These are phyloP conservation scores for Aureobasidium sp. DNA, from an alignment of 2,329 filamentous ascomycete genomes.

Conservation along the genomic window DNA sequence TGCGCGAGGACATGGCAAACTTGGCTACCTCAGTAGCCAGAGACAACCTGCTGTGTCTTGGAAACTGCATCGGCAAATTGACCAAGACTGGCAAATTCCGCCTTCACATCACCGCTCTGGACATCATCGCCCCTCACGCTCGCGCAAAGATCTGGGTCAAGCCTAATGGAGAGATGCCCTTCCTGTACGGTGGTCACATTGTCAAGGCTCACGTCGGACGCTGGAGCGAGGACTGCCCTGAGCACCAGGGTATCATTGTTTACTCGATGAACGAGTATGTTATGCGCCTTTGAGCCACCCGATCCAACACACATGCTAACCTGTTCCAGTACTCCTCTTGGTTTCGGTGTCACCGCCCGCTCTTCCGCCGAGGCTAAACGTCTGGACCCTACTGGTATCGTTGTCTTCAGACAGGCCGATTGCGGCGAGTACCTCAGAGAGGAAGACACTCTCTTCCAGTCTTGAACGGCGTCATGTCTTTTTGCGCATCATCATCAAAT, in stretches of 20 bases:
- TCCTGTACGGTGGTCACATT: constrained; percentile 86
- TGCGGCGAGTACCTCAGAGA: constrained; percentile 92
- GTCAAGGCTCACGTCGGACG: constrained; percentile 74
- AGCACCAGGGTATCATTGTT: constrained; percentile 86
- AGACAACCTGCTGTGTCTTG: constrained; percentile 75
- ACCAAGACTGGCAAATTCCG: constrained; percentile 96
- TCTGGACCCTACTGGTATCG: constrained; percentile 82
- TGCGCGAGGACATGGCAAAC: constrained; percentile 82
- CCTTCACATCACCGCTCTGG: constrained; percentile 84
- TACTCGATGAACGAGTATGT: constrained; percentile 71
- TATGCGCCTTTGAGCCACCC: constrained; percentile 49
- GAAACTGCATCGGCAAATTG: constrained; percentile 88
- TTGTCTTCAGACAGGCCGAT: constrained; percentile 86
- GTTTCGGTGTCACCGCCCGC: constrained; percentile 86
- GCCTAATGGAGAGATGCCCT: constrained; percentile 94
- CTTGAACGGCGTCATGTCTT: constrained; percentile 21
- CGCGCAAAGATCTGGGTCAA: constrained; percentile 98
- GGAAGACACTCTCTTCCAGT: constrained; percentile 56
- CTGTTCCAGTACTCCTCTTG: constrained; percentile 39
- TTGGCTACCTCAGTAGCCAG: constrained; percentile 78
- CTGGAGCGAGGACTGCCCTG: constrained; percentile 85
- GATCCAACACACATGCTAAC: not conserved
- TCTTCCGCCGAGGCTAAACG: constrained; percentile 75
- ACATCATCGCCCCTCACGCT: constrained; percentile 81
- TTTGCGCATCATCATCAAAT: not conserved